A percentile compares a stretch with the other conserved stretches of the same genome.
These are phyloP conservation scores for Umbelopsis ramanniana DNA, from an alignment of 192 early-diverging fungal species.

Conservation along the genomic window DNA sequence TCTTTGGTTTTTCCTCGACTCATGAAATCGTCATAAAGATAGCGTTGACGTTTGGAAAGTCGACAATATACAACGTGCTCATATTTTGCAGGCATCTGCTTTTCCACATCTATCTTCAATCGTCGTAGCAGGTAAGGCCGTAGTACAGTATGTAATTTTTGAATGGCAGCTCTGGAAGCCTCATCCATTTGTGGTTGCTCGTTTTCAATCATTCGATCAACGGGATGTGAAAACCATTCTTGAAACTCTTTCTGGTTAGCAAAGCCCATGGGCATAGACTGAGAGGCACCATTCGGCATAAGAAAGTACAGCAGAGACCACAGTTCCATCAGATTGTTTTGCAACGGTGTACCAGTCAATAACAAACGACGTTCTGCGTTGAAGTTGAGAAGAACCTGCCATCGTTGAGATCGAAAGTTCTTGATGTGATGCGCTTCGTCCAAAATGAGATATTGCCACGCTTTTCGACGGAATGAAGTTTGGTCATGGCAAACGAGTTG, in stretches of 20 bases:
- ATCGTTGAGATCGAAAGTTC: slow-evolving; percentile 79
- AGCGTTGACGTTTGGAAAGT: slow-evolving; percentile 71
- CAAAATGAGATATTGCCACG: slow-evolving; percentile 70
- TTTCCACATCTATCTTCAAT: slow-evolving; percentile 69
- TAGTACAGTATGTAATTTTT: slow-evolving; percentile 63
- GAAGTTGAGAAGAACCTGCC: slow-evolving; percentile 75
- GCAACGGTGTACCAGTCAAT: slow-evolving; percentile 88
- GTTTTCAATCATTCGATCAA: slow-evolving; percentile 80
- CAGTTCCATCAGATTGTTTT: slow-evolving; percentile 86
- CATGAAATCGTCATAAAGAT: slow-evolving; percentile 83
- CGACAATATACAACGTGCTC: slow-evolving; percentile 74
- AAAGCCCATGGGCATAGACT: slow-evolving; percentile 77
- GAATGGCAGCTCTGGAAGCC: slow-evolving; percentile 57
- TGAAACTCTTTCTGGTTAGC: slow-evolving; percentile 81
- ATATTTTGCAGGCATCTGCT: slow-evolving; percentile 67
- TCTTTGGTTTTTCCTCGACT: slow-evolving; percentile 78
- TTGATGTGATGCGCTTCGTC: slow-evolving; percentile 78
- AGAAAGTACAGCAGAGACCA: slow-evolving; percentile 90
- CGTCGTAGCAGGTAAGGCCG: slow-evolving; percentile 68
- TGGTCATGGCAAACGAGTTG: slow-evolving; percentile 65
- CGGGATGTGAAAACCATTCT: slow-evolving; percentile 84
- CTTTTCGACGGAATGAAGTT: slow-evolving; percentile 57
- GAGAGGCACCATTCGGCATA: slow-evolving; percentile 68
- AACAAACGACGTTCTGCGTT: slow-evolving; percentile 68
- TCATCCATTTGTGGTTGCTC: slow-evolving; percentile 48